Conservation (phyloP, 2,329 filamentous ascomycete species). For the Penicillium olsonii region DNA sequence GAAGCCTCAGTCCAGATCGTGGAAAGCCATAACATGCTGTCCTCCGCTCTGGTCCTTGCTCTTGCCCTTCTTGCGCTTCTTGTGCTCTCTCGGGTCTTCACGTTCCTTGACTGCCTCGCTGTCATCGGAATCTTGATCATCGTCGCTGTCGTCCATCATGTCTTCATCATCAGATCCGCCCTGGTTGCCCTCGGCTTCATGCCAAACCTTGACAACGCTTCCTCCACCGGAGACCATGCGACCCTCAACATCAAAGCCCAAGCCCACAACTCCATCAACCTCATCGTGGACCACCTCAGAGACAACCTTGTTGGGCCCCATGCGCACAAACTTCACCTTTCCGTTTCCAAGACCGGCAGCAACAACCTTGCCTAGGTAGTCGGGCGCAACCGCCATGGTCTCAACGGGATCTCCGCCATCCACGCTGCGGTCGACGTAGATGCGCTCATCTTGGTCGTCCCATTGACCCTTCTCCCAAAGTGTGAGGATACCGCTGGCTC, state of each 20-base stretch:
- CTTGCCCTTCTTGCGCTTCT: constrained; percentile 49
- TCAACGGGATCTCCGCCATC: constrained; percentile 78
- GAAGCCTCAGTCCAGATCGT: constrained; percentile 41
- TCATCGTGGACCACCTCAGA: constrained; percentile 75
- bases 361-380: constrained; percentile 67
- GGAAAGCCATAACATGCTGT: constrained; percentile 46
- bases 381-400: constrained; percentile 70
- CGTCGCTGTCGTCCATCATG: constrained; percentile 47
- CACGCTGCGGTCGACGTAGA: constrained; percentile 67
- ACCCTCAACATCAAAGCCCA: constrained; percentile 82
- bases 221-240: constrained; percentile 90
- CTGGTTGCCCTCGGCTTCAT: constrained; percentile 62
- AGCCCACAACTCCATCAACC: constrained; percentile 76
- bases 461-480: constrained; percentile 93
- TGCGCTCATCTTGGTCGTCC: constrained; percentile 92
- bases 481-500: constrained; percentile 78
- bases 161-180: constrained; percentile 46
- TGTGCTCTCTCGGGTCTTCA: constrained; percentile 47
- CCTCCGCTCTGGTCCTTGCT: constrained; percentile 43
- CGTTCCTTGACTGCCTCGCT: constrained; percentile 48
- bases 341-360: constrained; percentile 83
- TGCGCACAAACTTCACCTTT: constrained; percentile 71
- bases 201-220: constrained; percentile 85
- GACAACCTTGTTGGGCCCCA: constrained; percentile 72
- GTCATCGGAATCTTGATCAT: constrained; percentile 45